phyloP scores from a whole-genome alignment of 345 rosid species.

The Diplotaxis tenuifolia region DNA sequence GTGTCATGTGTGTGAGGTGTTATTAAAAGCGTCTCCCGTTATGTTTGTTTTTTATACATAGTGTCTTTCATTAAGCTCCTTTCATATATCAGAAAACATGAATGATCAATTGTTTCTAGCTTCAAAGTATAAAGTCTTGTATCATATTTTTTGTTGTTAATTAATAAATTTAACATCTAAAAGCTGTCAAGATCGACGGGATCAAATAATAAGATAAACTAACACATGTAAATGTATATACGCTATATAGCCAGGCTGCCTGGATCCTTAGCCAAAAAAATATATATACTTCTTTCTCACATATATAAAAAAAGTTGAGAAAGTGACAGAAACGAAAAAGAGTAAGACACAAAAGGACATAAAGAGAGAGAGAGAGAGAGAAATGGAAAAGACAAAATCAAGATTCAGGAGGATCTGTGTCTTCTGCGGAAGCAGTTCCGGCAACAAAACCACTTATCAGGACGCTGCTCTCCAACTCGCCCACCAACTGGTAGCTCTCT shows the following conservation, averaged over 20 bases:
- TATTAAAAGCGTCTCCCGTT: too few species aligned
- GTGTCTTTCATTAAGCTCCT: too few species aligned
- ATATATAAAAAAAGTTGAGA: conserved; percentile 7
- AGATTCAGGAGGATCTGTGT: conserved; percentile 41
- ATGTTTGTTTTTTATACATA: too few species aligned
- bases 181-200: conserved; percentile 29
- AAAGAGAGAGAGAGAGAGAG: neutral
- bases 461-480: conserved; percentile 42
- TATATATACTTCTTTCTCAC: conserved; percentile 20
- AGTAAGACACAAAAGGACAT: conserved; percentile 6
- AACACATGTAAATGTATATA: conserved; percentile 6
- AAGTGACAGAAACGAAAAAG: conserved; percentile 29
- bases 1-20: too few species aligned
- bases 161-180: neutral
- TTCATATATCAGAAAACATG: too few species aligned
- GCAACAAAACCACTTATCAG: conserved; percentile 37
- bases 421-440: conserved; percentile 39
- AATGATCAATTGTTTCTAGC: neutral
- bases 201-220: conserved; percentile 21
- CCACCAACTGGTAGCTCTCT: conserved; percentile 27
- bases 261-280: conserved; percentile 22
- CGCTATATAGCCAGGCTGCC: conserved; percentile 18
- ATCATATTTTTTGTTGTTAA: neutral
- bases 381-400: conserved; percentile 37
- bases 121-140: neutral